Base-by-base conservation (phyloP, 106 monocot species). In the Platanthera guangdongensis region DNA sequence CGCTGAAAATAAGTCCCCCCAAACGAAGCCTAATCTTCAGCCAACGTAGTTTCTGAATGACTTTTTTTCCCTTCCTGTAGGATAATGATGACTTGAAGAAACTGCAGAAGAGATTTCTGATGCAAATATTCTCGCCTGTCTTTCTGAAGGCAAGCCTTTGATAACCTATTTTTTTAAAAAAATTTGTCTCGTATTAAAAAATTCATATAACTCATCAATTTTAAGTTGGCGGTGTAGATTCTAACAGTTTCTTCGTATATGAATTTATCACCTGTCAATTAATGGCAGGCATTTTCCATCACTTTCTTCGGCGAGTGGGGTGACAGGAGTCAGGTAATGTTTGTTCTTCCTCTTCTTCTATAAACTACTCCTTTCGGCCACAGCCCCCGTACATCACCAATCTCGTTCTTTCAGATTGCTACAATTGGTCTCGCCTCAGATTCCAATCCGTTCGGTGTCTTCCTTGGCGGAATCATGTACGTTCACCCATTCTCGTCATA, bases 231-330 rank as follows among this genome's bases (percentile, higher is more conserved):
- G 13, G 25, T 74, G 4, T 74, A 30, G 1, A 7, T 14, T 55
- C 18, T 55, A 25, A 39, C 39, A 39, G 39, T 50, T n/a, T 49
- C n/a, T 9, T 25, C 19, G 0, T 65, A 30, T 50, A 19, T 79
- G 7, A 75, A 21, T 69, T 77, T 50, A 52, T 71, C 5, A 32
- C 16, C 19, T 21, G n/a, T 71, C 60, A 14, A 25, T 14, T 9
- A 68, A 11, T 12, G 85, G 63, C 79, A 97, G 96, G 96, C 96
- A 57, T 97, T 97, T 83, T 97, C 97, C 53, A 94, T 97, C 28
- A 97, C 89, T 62, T 97, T 97, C 91, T 97, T 97, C 74, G 97
- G 97, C n/a, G 97, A 97, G 57, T 97, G 97, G 97, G 97, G 97
- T 65, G 97, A 97, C 70, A 97, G 94, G 75, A 97, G 97, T 77